phyloP scores from a whole-genome alignment of 2,329 filamentous ascomycete species.

The Chaetomium sp. region DNA sequence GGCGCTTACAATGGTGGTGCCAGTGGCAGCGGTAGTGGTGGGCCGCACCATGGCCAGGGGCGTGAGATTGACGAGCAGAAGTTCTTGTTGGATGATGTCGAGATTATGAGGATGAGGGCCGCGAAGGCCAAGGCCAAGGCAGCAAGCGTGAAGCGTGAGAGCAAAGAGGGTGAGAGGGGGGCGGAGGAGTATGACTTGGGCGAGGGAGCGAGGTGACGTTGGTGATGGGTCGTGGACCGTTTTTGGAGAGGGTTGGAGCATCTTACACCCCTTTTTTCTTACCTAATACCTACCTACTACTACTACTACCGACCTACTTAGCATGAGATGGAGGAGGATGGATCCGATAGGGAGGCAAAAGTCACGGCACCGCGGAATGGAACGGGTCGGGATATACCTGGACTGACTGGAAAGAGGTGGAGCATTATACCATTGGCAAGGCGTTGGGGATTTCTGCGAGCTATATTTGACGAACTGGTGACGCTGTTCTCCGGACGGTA shows the following conservation, averaged over 20 bases:
- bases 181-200: constrained; percentile 27
- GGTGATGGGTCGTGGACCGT: constrained; percentile 6
- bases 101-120: constrained; percentile 31
- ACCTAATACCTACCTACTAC: background rate
- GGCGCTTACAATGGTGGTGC: background rate
- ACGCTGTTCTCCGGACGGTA: background rate
- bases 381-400: background rate
- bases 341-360: background rate
- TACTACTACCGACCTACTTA: background rate
- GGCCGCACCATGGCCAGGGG: background rate
- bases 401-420: constrained; percentile 13
- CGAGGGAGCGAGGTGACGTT: constrained; percentile 19
- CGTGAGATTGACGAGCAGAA: constrained; percentile 37
- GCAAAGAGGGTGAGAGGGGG: constrained; percentile 10
- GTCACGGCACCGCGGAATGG: background rate
- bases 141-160: background rate
- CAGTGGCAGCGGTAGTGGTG: background rate
- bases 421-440: constrained; percentile 35
- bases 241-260: background rate
- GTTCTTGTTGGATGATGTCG: constrained; percentile 35
- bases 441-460: constrained; percentile 27
- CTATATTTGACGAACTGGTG: background rate
- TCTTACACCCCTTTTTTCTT: background rate
- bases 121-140: constrained; percentile 30
- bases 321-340: background rate